Conservation (phyloP, 23 red algal genomes). For the Gracilariopsis chorda region DNA sequence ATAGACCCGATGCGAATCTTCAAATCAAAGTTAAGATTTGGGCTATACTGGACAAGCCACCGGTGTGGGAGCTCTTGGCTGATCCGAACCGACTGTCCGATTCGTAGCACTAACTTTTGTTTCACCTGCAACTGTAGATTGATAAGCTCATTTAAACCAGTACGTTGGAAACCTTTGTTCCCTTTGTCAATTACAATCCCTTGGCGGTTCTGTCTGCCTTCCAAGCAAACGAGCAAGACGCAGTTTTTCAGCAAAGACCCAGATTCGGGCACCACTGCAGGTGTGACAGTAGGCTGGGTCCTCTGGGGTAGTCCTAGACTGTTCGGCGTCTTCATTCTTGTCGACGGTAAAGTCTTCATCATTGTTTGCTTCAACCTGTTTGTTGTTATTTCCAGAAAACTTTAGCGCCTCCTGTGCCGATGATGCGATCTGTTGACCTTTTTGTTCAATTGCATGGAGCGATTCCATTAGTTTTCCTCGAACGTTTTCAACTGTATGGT, state of each 20-base stretch:
- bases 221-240: slow-evolving; percentile 32
- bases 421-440: not conserved
- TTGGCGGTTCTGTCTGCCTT: slow-evolving; percentile 27
- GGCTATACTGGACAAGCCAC: slow-evolving; percentile 41
- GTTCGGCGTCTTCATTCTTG: not conserved
- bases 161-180: not conserved
- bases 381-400: not conserved
- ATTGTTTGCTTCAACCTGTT: not conserved
- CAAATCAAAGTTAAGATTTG: slow-evolving; percentile 8
- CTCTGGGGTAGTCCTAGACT: no score
- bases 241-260: slow-evolving; percentile 75
- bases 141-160: not conserved
- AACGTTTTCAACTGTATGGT: not conserved
- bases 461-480: not conserved
- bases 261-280: slow-evolving; percentile 64
- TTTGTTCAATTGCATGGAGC: not conserved
- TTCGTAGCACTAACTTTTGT: not conserved
- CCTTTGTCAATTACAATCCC: not conserved
- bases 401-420: not conserved
- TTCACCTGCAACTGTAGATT: not conserved
- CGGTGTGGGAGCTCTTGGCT: slow-evolving; percentile 34
- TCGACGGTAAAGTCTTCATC: not conserved
- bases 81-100: not conserved
- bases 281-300: slow-evolving; percentile 37
- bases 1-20: slow-evolving; percentile 23